Evolutionary conservation across 768 basidiomycete genomes (phyloP).

Genomic region (Paxillus ammoniavirescens): DNA sequence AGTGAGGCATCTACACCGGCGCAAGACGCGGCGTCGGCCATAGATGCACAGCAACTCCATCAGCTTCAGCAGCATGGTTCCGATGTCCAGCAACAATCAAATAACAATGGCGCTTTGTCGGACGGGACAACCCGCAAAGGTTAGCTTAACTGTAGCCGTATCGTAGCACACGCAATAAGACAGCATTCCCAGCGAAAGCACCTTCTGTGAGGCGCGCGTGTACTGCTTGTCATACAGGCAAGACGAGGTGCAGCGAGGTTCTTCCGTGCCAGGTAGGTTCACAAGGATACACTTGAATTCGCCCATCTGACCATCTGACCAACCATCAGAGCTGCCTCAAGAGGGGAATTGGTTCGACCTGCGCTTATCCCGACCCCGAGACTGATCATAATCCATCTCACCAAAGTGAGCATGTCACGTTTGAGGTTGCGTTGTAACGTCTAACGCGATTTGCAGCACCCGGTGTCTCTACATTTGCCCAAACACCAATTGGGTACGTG

Average conservation of each 20-base stretch:
- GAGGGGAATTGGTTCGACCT: conserved; percentile 66
- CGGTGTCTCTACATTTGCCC: conserved; percentile 36
- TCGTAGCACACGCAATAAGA: conserved; percentile 10
- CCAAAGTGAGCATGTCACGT: conserved; percentile 17
- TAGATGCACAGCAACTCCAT: conserved; percentile 58
- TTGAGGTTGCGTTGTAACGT: background rate
- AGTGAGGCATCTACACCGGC: conserved; percentile 68
- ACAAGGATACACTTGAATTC: conserved; percentile 7
- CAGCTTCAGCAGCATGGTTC: conserved; percentile 35
- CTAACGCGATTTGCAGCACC: conserved; percentile 24
- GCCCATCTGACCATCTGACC: conserved; percentile 2
- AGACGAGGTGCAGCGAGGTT: conserved; percentile 80
- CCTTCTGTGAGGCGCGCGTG: conserved; percentile 82
- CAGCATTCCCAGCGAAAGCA: conserved; percentile 57
- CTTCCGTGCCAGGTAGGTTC: conserved; percentile 72
- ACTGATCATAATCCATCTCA: conserved; percentile 40
- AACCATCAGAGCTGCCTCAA: conserved; percentile 71
- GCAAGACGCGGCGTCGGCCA: conserved; percentile 56
- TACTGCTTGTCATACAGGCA: conserved; percentile 77
- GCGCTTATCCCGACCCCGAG: conserved; percentile 80
- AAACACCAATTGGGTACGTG: conserved; percentile 39
- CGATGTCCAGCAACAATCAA: conserved; percentile 38
- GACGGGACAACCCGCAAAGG: conserved; percentile 54
- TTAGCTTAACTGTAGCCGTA: conserved; percentile 35
- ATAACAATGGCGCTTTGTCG: conserved; percentile 26